These are phyloP conservation scores for Ricinus communis DNA, from an alignment of 345 rosid species.

Conservation along the genomic window DNA sequence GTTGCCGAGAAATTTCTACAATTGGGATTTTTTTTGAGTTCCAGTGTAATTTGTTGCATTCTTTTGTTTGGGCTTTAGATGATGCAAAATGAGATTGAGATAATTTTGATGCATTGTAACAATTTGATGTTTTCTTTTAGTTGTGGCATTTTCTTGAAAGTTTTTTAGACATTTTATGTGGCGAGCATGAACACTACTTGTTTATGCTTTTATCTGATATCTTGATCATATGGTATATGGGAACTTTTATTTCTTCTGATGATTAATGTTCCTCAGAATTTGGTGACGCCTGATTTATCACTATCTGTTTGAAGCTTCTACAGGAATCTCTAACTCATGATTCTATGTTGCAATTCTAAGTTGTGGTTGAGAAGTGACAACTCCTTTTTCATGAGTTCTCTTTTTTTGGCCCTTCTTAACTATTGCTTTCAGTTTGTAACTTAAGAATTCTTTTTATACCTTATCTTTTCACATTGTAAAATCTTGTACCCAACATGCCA, in stretches of 20 bases:
- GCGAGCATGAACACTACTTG: too few relatives aligned
- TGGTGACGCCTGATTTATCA: too few relatives aligned
- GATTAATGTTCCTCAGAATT: too few relatives aligned
- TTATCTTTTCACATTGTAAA: background rate
- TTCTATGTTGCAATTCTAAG: background rate
- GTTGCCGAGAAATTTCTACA: background rate
- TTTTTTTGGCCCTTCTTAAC: background rate
- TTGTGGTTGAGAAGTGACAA: background rate
- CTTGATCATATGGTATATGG: too few relatives aligned
- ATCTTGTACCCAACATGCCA: background rate
- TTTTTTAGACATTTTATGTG: too few relatives aligned
- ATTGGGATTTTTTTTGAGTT: background rate
- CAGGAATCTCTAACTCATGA: background rate
- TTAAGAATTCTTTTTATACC: background rate
- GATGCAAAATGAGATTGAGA: background rate
- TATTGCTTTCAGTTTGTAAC: background rate
- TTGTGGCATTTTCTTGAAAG: too few relatives aligned
- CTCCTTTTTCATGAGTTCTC: background rate
- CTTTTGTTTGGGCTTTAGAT: background rate
- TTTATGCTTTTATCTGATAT: too few relatives aligned
- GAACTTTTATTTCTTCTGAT: too few relatives aligned
- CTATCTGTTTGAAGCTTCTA: background rate
- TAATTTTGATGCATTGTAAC: too few relatives aligned
- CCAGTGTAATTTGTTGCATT: background rate
- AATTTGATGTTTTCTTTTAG: too few relatives aligned